A percentile compares a stretch with the other conserved stretches of the same genome.
Conservation (phyloP, 805 yeast genomes). For the Starmerella lactis-condensi region DNA sequence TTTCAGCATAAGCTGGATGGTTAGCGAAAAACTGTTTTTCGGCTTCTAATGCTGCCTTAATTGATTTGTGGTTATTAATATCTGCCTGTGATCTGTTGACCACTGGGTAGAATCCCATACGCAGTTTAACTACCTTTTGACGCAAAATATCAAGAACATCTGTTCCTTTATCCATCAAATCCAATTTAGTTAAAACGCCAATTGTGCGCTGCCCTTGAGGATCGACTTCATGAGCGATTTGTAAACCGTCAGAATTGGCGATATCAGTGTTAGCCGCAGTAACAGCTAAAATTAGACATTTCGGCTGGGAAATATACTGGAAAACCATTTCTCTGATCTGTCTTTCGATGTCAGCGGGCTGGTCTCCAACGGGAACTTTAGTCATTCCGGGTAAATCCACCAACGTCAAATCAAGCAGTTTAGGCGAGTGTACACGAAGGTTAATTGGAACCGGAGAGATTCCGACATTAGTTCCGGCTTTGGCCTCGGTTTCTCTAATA, state of each 20-base stretch:
- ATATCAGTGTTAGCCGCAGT: constrained; percentile 93
- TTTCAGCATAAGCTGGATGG: constrained; percentile 79
- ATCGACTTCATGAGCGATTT: constrained; percentile 92
- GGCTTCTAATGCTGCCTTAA: constrained; percentile 66
- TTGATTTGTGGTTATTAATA: constrained; percentile 72
- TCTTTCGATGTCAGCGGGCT: constrained; percentile 88
- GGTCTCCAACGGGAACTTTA: constrained; percentile 97
- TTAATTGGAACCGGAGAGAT: constrained; percentile 86
- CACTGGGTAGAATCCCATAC: constrained; percentile 93
- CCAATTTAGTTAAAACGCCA: constrained; percentile 91
- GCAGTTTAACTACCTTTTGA: constrained; percentile 83
- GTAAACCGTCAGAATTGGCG: constrained; percentile 91
- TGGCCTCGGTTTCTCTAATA: constrained; percentile 74
- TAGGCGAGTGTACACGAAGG: constrained; percentile 81
- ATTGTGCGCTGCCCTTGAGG: constrained; percentile 92
- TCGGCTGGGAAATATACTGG: constrained; percentile 86
- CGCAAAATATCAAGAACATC: constrained; percentile 91
- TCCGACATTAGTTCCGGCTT: constrained; percentile 56
- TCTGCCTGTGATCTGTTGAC: constrained; percentile 95
- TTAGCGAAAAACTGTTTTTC: constrained; percentile 68
- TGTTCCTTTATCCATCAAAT: constrained; percentile 94
- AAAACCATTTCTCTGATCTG: constrained; percentile 85
- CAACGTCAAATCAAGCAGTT: constrained; percentile 78
- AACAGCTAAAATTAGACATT: constrained; percentile 83
- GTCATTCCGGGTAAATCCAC: constrained; percentile 96